Conservation (phyloP, 768 basidiomycete species). For the Lentinula aciculospora region DNA sequence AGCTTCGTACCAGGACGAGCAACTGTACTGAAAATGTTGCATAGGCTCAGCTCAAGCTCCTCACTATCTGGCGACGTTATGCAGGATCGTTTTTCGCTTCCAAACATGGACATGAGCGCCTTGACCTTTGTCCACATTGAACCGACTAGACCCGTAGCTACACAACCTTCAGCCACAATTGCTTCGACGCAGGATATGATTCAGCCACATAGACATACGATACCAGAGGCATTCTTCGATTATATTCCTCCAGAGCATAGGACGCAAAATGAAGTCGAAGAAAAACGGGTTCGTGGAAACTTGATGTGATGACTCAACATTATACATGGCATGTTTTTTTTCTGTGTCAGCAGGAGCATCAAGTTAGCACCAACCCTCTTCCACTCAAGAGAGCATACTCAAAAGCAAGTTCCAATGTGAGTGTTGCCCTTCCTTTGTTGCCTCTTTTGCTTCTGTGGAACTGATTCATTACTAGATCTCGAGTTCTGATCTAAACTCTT, state of each 20-base stretch:
- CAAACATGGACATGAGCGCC: conserved; percentile 7
- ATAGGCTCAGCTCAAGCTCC: conserved; percentile 1
- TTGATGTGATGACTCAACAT: not conserved
- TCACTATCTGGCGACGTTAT: not conserved
- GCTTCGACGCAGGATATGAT: not conserved
- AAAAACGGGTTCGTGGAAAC: not conserved
- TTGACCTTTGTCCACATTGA: not conserved
- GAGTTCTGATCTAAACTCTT: not conserved
- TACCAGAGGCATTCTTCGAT: conserved; percentile 5
- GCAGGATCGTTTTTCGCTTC: conserved; percentile 3
- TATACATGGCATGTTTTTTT: not conserved
- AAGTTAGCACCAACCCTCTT: not conserved
- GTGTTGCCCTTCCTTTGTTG: not conserved
- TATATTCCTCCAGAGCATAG: conserved; percentile 3
- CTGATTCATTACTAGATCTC: not conserved
- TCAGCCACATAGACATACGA: not conserved
- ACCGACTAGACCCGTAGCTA: not conserved
- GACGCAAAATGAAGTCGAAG: not conserved
- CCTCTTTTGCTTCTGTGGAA: too few relatives aligned
- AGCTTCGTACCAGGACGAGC: not conserved
- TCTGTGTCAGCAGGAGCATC: not conserved
- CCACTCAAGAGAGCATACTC: not conserved
- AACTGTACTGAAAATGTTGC: not conserved
- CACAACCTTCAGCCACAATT: not conserved
- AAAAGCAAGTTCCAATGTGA: not conserved